Conservation (phyloP, 2,329 filamentous ascomycete species). For the Parastagonospora nodorum region DNA sequence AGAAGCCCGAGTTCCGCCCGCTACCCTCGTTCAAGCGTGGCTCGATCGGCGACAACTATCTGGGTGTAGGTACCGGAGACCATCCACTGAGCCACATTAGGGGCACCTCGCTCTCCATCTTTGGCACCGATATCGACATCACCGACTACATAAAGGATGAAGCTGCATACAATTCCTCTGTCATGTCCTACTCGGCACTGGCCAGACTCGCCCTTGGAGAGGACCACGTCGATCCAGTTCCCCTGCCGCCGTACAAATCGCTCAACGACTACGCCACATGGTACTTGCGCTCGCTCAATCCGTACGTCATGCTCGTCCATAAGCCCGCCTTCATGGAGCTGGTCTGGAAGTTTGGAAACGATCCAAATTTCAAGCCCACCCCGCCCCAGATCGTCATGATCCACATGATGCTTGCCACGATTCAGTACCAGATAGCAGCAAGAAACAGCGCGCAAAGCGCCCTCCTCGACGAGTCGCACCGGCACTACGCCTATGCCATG, state of each 20-base stretch:
- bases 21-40: conserved; percentile 55
- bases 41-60: conserved; percentile 64
- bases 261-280: conserved; percentile 73
- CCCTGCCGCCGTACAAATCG: conserved; percentile 66
- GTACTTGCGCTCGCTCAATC: conserved; percentile 75
- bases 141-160: conserved; percentile 72
- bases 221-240: conserved; percentile 59
- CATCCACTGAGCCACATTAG: conserved; percentile 73
- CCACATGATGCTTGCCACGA: conserved; percentile 79
- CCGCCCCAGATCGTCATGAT: conserved; percentile 70
- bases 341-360: conserved; percentile 76
- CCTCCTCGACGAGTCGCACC: conserved; percentile 69
- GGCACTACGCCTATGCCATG: conserved; percentile 77
- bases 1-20: conserved; percentile 24
- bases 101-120: conserved; percentile 75
- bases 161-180: conserved; percentile 60
- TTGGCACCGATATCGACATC: conserved; percentile 80
- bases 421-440: conserved; percentile 77
- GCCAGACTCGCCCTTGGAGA: conserved; percentile 66
- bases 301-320: conserved; percentile 78
- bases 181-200: conserved; percentile 73
- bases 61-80: conserved; percentile 68
- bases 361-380: conserved; percentile 65
- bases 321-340: conserved; percentile 72
- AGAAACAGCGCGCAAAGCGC: conserved; percentile 61